Evolutionary conservation across 129 eudicot genomes (phyloP), one percentile per base, ranked within the genome.

Genomic region (Erigeron canadensis): DNA sequence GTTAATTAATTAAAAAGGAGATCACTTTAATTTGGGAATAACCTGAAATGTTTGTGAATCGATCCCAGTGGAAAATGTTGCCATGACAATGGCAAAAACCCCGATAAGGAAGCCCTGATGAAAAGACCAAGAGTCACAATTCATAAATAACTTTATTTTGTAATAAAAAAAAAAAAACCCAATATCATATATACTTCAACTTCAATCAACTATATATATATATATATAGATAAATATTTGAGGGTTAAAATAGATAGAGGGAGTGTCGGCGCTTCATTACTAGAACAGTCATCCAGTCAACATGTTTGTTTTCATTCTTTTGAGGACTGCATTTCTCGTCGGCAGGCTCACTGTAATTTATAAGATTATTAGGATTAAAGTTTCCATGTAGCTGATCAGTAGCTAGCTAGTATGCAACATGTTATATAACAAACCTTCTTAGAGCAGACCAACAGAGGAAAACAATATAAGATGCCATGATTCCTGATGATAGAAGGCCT

Each of bases 31-130:
- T n/a, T n/a, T n/a, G n/a, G n/a, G n/a, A n/a, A n/a, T n/a, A n/a
- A n/a, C 98, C 98, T 94, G 99, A 84, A 94, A 94, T 81, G 99
- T 75, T 77, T 90, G 74, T 53, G 99, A 89, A 72, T 94, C 99
- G 22, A 87, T 86, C 70, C 99, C 99, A 21, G 99, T 94, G 54
- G 99, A 94, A 76, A 94, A 94, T 10, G 99, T 94, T 69, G 97
- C 97, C 80, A 94, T 87, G 43, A 94, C 96, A 57, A 94, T 87
- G 67, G 96, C 95, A 38, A 79, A 77, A 59, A 94, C 77, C 41
- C 86, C 99, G 38, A 94, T 80, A 38, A 94, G 80, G 79, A 94
- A 94, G 65, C 99, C 96, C 99, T 94, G 71, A n/a, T n/a, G n/a
- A n/a, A n/a, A 80, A 66, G 63, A 46, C 63, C 69, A 45, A 15